Evolutionary conservation across 2,329 filamentous ascomycete species (phyloP).

Genomic region (Myriosclerotinia curreyana): DNA sequence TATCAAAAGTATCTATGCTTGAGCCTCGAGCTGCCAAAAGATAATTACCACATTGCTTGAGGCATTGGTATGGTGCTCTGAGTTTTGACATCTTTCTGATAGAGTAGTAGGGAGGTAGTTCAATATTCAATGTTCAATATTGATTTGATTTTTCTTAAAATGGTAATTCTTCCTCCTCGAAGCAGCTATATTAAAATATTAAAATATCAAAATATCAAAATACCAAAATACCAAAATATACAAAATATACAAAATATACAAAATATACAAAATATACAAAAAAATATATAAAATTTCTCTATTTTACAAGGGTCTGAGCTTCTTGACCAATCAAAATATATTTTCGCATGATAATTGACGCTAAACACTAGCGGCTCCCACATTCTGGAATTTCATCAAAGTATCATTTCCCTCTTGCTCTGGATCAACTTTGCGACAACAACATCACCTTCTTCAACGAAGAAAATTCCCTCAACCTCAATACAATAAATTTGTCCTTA

Average conservation of each 20-base stretch:
- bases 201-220: neutral
- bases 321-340: constrained; percentile 10
- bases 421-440: constrained; percentile 15
- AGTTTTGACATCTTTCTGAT: constrained; percentile 37
- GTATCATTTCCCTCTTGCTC: neutral
- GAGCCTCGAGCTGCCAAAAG: constrained; percentile 73
- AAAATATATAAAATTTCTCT: constrained; percentile 7
- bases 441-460: constrained; percentile 21
- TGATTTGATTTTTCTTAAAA: neutral
- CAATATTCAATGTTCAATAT: too few relatives aligned
- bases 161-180: neutral
- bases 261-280: neutral
- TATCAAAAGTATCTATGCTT: constrained; percentile 64
- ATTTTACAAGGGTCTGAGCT: neutral
- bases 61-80: constrained; percentile 62
- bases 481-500: constrained; percentile 64
- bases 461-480: constrained; percentile 25
- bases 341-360: constrained; percentile 7
- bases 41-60: constrained; percentile 53
- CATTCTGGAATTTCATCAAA: constrained; percentile 22
- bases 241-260: neutral
- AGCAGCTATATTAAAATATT: neutral
- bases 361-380: constrained; percentile 19
- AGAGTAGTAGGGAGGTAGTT: neutral
- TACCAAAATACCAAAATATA: neutral